A percentile compares a stretch with the other conserved stretches of the same genome.
Evolutionary conservation across 2,329 filamentous ascomycete species (phyloP).

Genomic region (Xylaria hypoxylon): DNA sequence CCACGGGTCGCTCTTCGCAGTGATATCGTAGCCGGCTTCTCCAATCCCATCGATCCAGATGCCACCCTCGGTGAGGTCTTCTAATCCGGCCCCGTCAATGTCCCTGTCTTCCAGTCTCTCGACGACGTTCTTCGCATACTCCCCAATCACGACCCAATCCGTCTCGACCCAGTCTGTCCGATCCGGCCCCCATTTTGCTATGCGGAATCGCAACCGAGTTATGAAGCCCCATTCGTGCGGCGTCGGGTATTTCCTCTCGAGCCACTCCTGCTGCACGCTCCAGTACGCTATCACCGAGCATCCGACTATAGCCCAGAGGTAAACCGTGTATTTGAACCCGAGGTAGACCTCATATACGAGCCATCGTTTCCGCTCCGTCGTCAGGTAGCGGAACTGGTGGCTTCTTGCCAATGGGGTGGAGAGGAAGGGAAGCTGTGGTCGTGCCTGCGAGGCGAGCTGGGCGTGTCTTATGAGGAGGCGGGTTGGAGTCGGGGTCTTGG

Average conservation of each 20-base stretch:
- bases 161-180: constrained; percentile 64
- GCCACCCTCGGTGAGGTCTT: constrained; percentile 66
- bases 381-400: constrained; percentile 76
- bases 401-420: constrained; percentile 57
- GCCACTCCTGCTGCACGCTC: constrained; percentile 76
- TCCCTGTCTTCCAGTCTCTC: constrained; percentile 75
- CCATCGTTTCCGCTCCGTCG: constrained; percentile 80
- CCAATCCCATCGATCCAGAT: constrained; percentile 66
- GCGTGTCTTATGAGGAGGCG: constrained; percentile 56
- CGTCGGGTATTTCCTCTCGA: constrained; percentile 82
- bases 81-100: constrained; percentile 75
- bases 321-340: constrained; percentile 74
- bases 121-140: constrained; percentile 70
- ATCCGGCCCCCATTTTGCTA: constrained; percentile 70
- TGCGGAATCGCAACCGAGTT: constrained; percentile 75
- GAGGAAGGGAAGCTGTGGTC: constrained; percentile 65
- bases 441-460: constrained; percentile 54
- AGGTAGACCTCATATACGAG: constrained; percentile 77
- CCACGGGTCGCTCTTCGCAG: constrained; percentile 84
- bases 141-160: constrained; percentile 77
- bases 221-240: constrained; percentile 83
- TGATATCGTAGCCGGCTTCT: constrained; percentile 72
- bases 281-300: constrained; percentile 71
- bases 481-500: constrained; percentile 11
- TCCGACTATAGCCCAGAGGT: constrained; percentile 72